These are phyloP conservation scores for Podochytrium sp. DNA, from an alignment of 192 early-diverging fungal genomes.

Conservation along the genomic window DNA sequence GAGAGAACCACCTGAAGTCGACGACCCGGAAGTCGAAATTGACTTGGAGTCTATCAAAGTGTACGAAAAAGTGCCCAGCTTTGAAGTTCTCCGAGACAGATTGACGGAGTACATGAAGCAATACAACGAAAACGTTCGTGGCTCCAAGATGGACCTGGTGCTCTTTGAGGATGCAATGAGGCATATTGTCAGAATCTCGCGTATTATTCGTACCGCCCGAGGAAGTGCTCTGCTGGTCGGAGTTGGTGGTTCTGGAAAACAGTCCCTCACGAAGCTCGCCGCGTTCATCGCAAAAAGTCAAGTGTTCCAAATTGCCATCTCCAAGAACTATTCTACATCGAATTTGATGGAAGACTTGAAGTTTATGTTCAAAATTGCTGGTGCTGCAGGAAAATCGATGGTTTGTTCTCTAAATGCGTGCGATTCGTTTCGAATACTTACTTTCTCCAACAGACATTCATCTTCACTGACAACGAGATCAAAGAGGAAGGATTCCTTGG, in stretches of 20 bases:
- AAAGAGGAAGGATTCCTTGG: slow-evolving; percentile 69
- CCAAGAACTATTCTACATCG: slow-evolving; percentile 60
- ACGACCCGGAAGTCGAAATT: slow-evolving; percentile 65
- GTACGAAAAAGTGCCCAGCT: slow-evolving; percentile 65
- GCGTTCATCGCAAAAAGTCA: slow-evolving; percentile 68
- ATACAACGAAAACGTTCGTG: slow-evolving; percentile 63
- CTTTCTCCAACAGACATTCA: no score
- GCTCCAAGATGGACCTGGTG: slow-evolving; percentile 70
- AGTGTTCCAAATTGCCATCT: slow-evolving; percentile 68
- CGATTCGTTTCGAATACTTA: no score
- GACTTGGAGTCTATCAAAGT: slow-evolving; percentile 63
- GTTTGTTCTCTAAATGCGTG: no score
- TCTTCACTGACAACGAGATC: slow-evolving; percentile 71
- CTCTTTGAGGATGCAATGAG: slow-evolving; percentile 72
- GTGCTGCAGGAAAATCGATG: slow-evolving; percentile 59
- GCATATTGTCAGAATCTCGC: slow-evolving; percentile 66
- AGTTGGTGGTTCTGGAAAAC: slow-evolving; percentile 71
- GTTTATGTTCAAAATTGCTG: slow-evolving; percentile 69
- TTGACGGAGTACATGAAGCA: slow-evolving; percentile 66
- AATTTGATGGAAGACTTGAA: slow-evolving; percentile 74
- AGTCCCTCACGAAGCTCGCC: slow-evolving; percentile 65
- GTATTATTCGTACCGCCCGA: slow-evolving; percentile 64
- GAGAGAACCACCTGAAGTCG: slow-evolving; percentile 62
- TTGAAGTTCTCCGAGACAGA: slow-evolving; percentile 53
- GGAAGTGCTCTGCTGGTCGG: slow-evolving; percentile 66